Percentiles rank a stretch among this genome's conserved stretches.
Evolutionary conservation across 1,284 basidiomycete species (phyloP).

Genomic region (Cerioporus squamosus): DNA sequence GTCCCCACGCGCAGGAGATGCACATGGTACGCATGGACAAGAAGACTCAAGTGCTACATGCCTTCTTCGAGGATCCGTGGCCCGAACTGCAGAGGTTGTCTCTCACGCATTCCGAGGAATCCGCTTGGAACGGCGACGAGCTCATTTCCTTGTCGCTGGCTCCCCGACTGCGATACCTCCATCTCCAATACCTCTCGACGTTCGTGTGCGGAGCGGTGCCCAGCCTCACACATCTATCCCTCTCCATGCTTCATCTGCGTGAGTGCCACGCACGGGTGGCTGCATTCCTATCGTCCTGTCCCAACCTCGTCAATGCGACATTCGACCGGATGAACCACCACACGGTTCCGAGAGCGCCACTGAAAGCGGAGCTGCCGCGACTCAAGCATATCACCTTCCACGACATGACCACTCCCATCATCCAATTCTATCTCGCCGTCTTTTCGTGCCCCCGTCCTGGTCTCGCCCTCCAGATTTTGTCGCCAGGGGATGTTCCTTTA

Average conservation of each 20-base stretch:
- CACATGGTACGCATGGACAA: neutral
- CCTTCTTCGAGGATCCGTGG: neutral
- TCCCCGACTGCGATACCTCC: neutral
- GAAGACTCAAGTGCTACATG: neutral
- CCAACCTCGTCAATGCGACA: neutral
- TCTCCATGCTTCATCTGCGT: neutral
- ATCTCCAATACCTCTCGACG: neutral
- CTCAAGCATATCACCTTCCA: neutral
- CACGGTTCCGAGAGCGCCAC: neutral
- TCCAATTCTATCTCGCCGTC: neutral
- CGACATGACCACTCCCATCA: neutral
- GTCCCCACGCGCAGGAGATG: neutral
- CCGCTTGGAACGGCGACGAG: neutral
- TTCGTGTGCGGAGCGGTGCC: neutral
- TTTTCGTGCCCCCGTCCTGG: neutral
- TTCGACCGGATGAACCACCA: neutral
- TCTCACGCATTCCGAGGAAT: neutral
- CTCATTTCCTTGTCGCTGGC: neutral
- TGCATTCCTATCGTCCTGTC: neutral
- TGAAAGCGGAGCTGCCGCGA: neutral
- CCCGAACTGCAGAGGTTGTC: neutral
- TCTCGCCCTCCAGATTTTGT: neutral
- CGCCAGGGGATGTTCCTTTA: neutral
- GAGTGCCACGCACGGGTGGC: neutral
- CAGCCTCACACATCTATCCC: neutral